Conservation (phyloP, 2,329 filamentous ascomycete species). For the Elsinoe batatas region DNA sequence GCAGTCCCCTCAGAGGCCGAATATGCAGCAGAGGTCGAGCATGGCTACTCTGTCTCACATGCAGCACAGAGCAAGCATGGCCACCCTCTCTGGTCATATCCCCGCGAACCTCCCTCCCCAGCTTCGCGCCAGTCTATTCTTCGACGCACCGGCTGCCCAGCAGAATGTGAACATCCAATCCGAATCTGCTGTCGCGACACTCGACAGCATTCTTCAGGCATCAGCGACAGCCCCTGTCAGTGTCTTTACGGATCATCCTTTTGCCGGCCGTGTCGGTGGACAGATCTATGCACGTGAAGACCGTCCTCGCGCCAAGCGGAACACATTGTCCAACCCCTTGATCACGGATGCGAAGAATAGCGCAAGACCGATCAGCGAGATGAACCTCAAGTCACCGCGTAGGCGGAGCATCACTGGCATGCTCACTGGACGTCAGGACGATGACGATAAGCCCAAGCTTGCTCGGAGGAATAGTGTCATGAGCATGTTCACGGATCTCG, state of each 20-base stretch:
- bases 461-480: constrained; percentile 23
- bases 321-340: constrained; percentile 16
- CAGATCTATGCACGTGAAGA: constrained; percentile 57
- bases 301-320: constrained; percentile 20
- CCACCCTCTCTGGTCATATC: constrained; percentile 22
- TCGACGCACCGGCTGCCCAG: constrained; percentile 46
- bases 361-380: background rate
- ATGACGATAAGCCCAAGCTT: background rate
- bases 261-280: constrained; percentile 62
- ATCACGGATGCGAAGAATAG: constrained; percentile 11
- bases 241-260: constrained; percentile 84
- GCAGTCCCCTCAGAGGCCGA: background rate
- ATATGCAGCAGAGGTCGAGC: constrained; percentile 11
- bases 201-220: constrained; percentile 86
- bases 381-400: background rate
- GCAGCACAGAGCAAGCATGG: constrained; percentile 24
- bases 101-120: constrained; percentile 62
- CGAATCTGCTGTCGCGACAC: constrained; percentile 75
- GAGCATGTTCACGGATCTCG: constrained; percentile 24
- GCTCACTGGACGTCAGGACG: background rate
- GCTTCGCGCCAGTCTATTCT: constrained; percentile 82
- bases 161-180: constrained; percentile 53
- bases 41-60: constrained; percentile 10
- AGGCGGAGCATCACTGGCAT: background rate
- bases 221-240: constrained; percentile 78